phyloP scores from a whole-genome alignment of 2,329 filamentous ascomycete genomes.

The Ceratocystis eucalypticola region DNA sequence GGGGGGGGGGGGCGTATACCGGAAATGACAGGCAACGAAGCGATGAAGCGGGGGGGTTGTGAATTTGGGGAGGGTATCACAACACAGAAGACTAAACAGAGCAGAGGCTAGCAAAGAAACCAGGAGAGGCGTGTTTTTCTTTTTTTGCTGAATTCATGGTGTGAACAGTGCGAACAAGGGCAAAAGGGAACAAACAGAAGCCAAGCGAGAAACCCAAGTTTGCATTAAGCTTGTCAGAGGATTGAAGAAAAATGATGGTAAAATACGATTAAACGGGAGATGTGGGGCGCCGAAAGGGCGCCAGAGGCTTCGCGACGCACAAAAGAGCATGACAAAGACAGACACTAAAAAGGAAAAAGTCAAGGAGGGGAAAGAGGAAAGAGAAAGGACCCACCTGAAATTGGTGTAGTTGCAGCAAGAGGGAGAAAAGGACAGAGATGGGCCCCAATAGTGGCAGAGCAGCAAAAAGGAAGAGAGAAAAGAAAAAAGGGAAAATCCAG shows the following conservation, averaged over 20 bases:
- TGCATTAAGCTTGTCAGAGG: conserved; percentile 3
- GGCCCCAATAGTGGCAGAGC: not conserved
- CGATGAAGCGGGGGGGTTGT: not conserved
- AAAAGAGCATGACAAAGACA: conserved; percentile 1
- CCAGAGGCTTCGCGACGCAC: not conserved
- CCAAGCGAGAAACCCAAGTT: not conserved
- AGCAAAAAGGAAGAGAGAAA: not conserved
- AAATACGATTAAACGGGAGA: not conserved
- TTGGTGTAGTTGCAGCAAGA: not conserved
- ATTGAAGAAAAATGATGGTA: conserved; percentile 3
- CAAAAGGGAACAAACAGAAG: not conserved
- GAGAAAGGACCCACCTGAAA: not conserved
- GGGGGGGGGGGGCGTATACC: not conserved
- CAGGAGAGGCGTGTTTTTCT: not conserved
- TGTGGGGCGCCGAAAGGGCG: not conserved
- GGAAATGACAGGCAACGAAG: not conserved
- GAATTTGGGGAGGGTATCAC: not conserved
- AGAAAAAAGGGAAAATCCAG: not conserved
- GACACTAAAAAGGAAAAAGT: not conserved
- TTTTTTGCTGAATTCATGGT: too few species aligned
- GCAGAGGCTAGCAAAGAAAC: not conserved
- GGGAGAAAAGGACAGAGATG: not conserved
- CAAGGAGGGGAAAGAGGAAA: not conserved
- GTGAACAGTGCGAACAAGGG: not conserved
- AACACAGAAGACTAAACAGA: too few species aligned